These are phyloP conservation scores for Talaromyces islandicus DNA, from an alignment of 2,329 filamentous ascomycete species.

Conservation along the genomic window DNA sequence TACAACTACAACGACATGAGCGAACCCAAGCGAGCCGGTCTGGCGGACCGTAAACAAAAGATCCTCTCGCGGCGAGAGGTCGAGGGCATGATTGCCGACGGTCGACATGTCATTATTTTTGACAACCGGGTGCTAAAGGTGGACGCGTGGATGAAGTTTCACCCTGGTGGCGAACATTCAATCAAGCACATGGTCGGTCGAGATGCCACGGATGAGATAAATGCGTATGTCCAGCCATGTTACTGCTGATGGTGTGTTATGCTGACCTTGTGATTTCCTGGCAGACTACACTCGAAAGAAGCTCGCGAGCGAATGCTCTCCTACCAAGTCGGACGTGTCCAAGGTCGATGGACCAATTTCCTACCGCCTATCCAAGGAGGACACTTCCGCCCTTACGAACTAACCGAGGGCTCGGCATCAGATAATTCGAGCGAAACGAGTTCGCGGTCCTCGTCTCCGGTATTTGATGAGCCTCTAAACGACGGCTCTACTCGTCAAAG, in stretches of 20 bases:
- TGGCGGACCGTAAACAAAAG: conserved; percentile 37
- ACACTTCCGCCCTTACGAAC: conserved; percentile 56
- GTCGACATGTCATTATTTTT: conserved; percentile 72
- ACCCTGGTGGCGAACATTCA: conserved; percentile 86
- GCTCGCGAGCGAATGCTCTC: conserved; percentile 69
- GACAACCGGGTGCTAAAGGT: conserved; percentile 77
- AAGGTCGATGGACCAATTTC: conserved; percentile 82
- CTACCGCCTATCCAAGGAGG: conserved; percentile 88
- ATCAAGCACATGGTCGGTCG: conserved; percentile 90
- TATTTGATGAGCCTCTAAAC: conserved; percentile 50
- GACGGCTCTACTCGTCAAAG: conserved; percentile 29
- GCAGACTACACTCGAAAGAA: conserved; percentile 69
- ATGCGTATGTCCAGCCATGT: conserved; percentile 58
- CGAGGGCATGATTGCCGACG: conserved; percentile 77
- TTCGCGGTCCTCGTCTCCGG: conserved; percentile 53
- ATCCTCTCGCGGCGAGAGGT: conserved; percentile 60
- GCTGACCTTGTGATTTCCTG: conserved; percentile 11
- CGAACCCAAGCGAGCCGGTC: not conserved
- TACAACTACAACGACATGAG: conserved; percentile 1
- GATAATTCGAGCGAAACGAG: conserved; percentile 46
- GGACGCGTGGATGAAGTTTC: conserved; percentile 81
- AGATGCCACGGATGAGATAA: conserved; percentile 92
- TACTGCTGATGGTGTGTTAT: not conserved
- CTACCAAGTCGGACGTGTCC: conserved; percentile 76
- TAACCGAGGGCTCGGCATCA: conserved; percentile 33